Conservation (phyloP, 768 basidiomycete genomes). For the Hygrocybe punicea region DNA sequence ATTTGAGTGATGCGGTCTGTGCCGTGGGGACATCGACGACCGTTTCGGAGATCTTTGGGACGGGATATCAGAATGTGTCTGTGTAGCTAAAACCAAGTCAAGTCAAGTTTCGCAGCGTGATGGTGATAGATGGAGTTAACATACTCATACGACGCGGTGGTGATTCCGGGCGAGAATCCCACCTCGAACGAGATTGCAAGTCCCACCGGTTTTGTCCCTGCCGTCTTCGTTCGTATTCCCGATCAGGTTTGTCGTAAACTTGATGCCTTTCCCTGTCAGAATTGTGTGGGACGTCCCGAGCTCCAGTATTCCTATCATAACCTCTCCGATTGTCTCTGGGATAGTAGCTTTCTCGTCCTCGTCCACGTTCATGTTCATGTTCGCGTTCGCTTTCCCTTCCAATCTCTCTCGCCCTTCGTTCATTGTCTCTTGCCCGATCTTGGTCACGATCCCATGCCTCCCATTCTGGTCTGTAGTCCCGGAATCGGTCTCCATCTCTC, state of each 20-base stretch:
- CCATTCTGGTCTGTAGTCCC: conserved; percentile 17
- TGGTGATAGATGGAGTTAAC: background rate
- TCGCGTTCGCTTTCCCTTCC: conserved; percentile 10
- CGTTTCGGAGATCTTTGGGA: background rate
- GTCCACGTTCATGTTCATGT: conserved; percentile 8
- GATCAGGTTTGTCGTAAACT: conserved; percentile 20
- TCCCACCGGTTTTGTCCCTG: conserved; percentile 13
- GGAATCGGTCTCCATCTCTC: conserved; percentile 21
- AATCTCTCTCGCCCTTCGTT: conserved; percentile 24
- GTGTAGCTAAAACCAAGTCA: background rate
- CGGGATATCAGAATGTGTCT: background rate
- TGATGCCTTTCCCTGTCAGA: background rate
- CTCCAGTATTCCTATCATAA: background rate
- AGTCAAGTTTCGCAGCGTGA: background rate
- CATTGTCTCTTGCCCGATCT: conserved; percentile 21
- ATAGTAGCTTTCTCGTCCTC: conserved; percentile 21
- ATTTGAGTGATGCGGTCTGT: background rate
- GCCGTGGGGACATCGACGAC: background rate
- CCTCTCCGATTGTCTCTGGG: conserved; percentile 20
- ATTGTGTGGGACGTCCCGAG: conserved; percentile 1
- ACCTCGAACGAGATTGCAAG: conserved; percentile 10
- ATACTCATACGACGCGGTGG: background rate
- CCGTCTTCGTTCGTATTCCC: conserved; percentile 22
- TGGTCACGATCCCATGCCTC: conserved; percentile 19
- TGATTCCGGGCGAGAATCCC: background rate